These are phyloP conservation scores for Ceratocystis destructans DNA, from an alignment of 2,329 filamentous ascomycete genomes.

Conservation along the genomic window DNA sequence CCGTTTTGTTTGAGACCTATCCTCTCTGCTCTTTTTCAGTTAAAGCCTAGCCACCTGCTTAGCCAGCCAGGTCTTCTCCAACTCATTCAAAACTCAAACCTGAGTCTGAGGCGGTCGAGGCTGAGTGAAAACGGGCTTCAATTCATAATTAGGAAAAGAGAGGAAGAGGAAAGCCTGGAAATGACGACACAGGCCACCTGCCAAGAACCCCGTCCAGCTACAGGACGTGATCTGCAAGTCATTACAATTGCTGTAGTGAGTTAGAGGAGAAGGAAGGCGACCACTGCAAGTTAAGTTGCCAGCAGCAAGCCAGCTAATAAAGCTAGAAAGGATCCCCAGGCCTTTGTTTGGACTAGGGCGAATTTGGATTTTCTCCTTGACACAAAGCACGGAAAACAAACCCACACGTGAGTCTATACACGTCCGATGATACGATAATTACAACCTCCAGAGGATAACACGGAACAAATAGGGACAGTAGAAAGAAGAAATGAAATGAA, in stretches of 20 bases:
- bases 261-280: neutral
- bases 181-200: neutral
- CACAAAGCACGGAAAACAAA: too few relatives aligned
- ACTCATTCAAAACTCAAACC: neutral
- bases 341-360: neutral
- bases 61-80: too few relatives aligned
- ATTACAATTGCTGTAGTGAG: neutral
- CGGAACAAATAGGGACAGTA: too few relatives aligned
- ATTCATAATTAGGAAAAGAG: neutral
- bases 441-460: too few relatives aligned
- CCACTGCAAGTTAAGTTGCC: neutral
- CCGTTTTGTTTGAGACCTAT: too few relatives aligned
- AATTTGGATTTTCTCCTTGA: neutral
- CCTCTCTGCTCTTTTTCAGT: too few relatives aligned
- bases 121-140: neutral
- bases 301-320: neutral
- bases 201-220: neutral
- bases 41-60: too few relatives aligned
- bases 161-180: neutral
- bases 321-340: neutral
- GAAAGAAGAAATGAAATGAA: too few relatives aligned
- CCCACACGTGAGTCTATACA: too few relatives aligned
- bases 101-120: neutral
- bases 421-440: too few relatives aligned
- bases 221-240: neutral